Evolutionary conservation across 768 basidiomycete genomes (phyloP), one percentile per base, ranked within the genome.

Genomic region (Cystofilobasidium bisporidii): DNA sequence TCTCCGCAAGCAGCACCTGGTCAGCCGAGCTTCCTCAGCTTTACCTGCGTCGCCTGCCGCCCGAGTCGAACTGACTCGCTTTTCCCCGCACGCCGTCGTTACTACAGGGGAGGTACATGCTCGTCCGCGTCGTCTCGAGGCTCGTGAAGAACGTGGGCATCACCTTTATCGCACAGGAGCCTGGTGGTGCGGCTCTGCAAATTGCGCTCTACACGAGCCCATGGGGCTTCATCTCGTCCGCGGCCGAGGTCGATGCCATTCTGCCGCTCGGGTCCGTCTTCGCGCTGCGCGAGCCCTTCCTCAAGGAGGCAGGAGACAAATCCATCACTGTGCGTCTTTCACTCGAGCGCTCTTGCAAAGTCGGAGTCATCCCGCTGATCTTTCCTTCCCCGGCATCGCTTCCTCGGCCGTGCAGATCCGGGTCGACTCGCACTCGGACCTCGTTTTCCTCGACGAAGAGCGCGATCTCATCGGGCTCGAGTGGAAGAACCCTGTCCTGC

Each of bases 251-350:
- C 57, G 74, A 78, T 30, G 69, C 69, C 0, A 40, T 77, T 10
- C 75, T 77, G 63, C 72, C 76, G 0, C 53, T 75, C 38, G 77
- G 77, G 1, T 71, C 71, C 6, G 56, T 74, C 24, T 38, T 78
- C 24, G 73, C 72, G 30, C 71, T 79, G 40, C 75, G 76, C 32
- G 79, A 79, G 64, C 79, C 79, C 0, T 69, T 66, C 0, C 69
- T 72, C 63, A 76, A 22, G 8, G 12, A 10, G 10, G 4, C 33
- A 6, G 59, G 33, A 4, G 36, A 6, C 3, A 14, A 30, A 24
- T 4, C 48, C 22, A 50, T 12, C 48, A 3, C 3, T 24, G 22
- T 58, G 28, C 28, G 20, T 58, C 56, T n/a, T n/a, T n/a, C n/a
- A n/a, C n/a, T n/a, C n/a, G n/a, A n/a, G n/a, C n/a, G 36, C 36